Conservation (phyloP, 1,284 basidiomycete species). For the Melampsora americana region DNA sequence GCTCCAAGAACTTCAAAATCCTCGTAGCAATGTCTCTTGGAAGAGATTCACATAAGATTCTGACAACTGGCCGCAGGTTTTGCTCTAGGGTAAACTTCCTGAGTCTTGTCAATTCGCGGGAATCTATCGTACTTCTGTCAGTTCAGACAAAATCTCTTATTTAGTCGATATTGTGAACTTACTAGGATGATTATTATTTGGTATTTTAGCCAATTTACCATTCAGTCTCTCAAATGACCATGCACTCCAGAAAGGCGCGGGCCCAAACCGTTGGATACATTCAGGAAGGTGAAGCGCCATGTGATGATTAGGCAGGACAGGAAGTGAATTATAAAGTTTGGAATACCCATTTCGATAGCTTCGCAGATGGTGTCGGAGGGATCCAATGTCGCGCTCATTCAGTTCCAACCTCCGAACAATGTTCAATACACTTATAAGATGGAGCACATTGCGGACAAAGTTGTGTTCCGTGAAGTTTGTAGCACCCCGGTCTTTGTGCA, state of each 20-base stretch:
- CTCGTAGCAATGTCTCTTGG: too few species aligned
- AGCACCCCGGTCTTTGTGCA: not conserved
- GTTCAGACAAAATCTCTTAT: not conserved
- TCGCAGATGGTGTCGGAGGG: conserved; percentile 8
- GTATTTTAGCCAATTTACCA: not conserved
- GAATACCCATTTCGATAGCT: conserved; percentile 9
- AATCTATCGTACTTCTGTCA: too few species aligned
- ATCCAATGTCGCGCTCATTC: too few species aligned
- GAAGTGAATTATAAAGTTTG: not conserved
- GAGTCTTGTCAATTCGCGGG: too few species aligned
- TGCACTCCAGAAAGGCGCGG: conserved; percentile 20
- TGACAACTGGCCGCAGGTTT: too few species aligned
- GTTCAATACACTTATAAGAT: too few species aligned
- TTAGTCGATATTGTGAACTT: not conserved
- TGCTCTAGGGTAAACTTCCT: too few species aligned
- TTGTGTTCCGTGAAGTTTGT: too few species aligned
- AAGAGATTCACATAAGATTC: too few species aligned
- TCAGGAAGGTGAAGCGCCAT: conserved; percentile 16
- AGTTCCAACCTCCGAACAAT: too few species aligned
- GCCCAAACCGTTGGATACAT: conserved; percentile 11
- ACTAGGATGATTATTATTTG: not conserved
- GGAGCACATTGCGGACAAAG: too few species aligned
- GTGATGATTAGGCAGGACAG: conserved; percentile 31
- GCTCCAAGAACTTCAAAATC: too few species aligned
- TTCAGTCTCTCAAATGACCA: conserved; percentile 21